Evolutionary conservation across 306 rosid species (phyloP), one percentile per base, ranked within the genome.

Genomic region (Cotoneaster glaucophyllus): DNA sequence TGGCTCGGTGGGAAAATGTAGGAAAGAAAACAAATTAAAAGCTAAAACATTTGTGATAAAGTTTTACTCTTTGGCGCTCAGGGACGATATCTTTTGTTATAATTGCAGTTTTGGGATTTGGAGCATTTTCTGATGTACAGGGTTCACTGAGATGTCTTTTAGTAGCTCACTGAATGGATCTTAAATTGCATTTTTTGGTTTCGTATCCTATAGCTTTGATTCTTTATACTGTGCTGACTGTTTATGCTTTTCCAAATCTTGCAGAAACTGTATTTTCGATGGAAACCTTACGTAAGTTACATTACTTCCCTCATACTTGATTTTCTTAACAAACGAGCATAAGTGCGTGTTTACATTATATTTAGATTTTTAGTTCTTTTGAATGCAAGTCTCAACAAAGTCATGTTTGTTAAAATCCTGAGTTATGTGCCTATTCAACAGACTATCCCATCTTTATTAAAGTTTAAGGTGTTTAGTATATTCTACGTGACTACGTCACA

Each of bases 271-370:
- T 84, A 83, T 92, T 62, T n/a, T 74, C 2, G 97, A 96, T 82
- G 99, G 98, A 77, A 96, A 96, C 69, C 93, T 96, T 45, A 80
- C 92, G 99, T 92, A 88, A 96, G 99, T 89, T 29, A 13, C 50
- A 54, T 77, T 71, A 64, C 19, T 67, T 17, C 25, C 18, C 76
- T 41, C 18, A 4, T 45, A 53, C 52, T 29, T 52, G 18, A 22
- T 3, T 34, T 8, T 29, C 71, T 62, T 18, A 11, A 48, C 34
- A 50, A 56, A 25, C 21, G 21, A 73, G 69, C n/a, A 37, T 3
- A 10, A 21, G 28, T 37, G 2, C 3, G 0, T 72, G 29, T 29
- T 24, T 57, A 24, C 22, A 4, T 57, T 25, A 17, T 56, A 58
- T 62, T 31, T 58, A 2, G 67, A 39, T 10, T 19, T 53, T 71